phyloP scores from a whole-genome alignment of 2,329 filamentous ascomycete genomes.

The Albophoma yamanashiensis region DNA sequence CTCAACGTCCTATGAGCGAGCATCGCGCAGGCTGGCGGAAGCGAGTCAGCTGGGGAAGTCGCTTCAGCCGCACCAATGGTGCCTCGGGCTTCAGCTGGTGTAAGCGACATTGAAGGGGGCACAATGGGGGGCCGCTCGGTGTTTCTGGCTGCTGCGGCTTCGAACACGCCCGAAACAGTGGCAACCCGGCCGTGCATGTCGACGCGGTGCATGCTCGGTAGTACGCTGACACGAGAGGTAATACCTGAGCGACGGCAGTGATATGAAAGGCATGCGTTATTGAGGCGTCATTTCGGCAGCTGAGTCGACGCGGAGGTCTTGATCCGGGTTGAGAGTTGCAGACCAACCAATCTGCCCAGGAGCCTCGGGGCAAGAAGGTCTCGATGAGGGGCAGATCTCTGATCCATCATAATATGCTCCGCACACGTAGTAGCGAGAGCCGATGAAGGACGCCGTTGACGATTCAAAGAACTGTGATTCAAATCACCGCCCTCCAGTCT shows the following conservation, averaged over 20 bases:
- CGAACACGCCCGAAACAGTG: not conserved
- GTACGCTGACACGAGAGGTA: not conserved
- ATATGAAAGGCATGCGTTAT: not conserved
- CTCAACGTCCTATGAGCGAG: not conserved
- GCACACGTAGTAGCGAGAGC: no score
- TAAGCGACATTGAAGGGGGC: not conserved
- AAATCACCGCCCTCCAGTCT: not conserved
- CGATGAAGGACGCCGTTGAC: not conserved
- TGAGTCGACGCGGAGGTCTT: not conserved
- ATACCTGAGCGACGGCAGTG: not conserved
- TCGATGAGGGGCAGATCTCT: not conserved
- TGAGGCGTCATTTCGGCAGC: not conserved
- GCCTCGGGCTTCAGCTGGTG: not conserved
- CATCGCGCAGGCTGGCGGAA: not conserved
- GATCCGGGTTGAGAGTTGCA: not conserved
- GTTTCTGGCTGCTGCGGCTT: not conserved
- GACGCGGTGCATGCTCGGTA: not conserved
- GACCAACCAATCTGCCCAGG: not conserved
- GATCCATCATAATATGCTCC: not conserved
- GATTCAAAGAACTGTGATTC: not conserved
- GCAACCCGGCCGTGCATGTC: not conserved
- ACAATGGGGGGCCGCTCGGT: not conserved
- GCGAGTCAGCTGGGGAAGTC: not conserved
- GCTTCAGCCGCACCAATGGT: not conserved
- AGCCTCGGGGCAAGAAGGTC: not conserved